Conservation (phyloP, 2,329 filamentous ascomycete genomes). For the Talaromyces sp. region DNA sequence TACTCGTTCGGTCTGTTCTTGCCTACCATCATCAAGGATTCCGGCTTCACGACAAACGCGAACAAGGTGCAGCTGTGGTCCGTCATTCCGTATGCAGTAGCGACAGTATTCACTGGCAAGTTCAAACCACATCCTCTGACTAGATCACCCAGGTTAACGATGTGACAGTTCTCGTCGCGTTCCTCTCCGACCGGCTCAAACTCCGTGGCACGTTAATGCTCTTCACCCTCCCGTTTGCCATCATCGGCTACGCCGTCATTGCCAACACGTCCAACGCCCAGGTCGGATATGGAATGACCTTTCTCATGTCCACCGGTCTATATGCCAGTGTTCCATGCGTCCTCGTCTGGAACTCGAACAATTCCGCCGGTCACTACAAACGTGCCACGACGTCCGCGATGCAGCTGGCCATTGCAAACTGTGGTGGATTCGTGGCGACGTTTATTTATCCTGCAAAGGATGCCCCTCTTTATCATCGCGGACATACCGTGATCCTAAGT, state of each 20-base stretch:
- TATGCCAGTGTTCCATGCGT: constrained; percentile 62
- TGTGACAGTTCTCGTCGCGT: constrained; percentile 36
- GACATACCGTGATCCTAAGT: constrained; percentile 60
- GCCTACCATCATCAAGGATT: constrained; percentile 61
- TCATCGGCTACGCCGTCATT: constrained; percentile 63
- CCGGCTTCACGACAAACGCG: constrained; percentile 52
- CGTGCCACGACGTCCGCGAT: constrained; percentile 63
- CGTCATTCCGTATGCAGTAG: constrained; percentile 62
- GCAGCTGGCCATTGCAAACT: constrained; percentile 64
- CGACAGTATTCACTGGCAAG: constrained; percentile 52
- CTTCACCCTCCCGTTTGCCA: constrained; percentile 59
- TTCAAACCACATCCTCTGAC: neutral
- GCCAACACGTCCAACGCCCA: constrained; percentile 52
- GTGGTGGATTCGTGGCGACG: constrained; percentile 62
- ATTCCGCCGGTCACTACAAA: constrained; percentile 67
- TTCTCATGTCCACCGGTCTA: constrained; percentile 63
- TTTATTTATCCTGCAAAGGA: constrained; percentile 60
- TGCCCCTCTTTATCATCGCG: constrained; percentile 56
- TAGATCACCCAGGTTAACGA: neutral
- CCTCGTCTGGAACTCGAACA: constrained; percentile 64
- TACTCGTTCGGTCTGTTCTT: constrained; percentile 65
- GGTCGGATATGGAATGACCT: constrained; percentile 63
- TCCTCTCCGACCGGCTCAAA: constrained; percentile 59
- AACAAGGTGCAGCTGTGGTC: constrained; percentile 61
- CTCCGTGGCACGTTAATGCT: constrained; percentile 62